Conservation (phyloP, 192 early-diverging fungal species). For the Entrophospora sp. region DNA sequence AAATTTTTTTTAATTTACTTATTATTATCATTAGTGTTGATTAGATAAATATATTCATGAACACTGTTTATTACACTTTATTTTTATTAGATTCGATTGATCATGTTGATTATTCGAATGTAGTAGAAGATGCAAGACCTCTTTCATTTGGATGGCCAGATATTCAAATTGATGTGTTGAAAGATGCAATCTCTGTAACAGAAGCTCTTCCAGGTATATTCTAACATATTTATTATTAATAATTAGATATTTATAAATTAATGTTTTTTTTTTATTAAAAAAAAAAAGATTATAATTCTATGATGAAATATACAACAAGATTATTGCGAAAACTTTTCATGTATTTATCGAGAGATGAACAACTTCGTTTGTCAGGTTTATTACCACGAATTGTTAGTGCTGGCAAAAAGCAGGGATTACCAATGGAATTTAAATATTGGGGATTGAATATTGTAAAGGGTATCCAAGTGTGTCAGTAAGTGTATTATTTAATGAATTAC, state of each 20-base stretch:
- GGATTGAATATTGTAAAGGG: slow-evolving; percentile 45
- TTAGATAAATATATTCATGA: too few relatives aligned
- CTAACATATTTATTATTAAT: neutral
- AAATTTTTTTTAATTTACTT: too few relatives aligned
- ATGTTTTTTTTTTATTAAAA: neutral
- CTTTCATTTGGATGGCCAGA: slow-evolving; percentile 63
- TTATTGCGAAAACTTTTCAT: slow-evolving; percentile 56
- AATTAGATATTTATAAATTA: neutral
- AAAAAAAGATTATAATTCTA: slow-evolving; percentile 45
- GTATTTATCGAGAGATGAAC: slow-evolving; percentile 56
- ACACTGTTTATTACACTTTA: neutral
- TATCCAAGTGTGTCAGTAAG: slow-evolving; percentile 43
- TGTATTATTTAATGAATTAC: too few relatives aligned
- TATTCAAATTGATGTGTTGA: slow-evolving; percentile 67
- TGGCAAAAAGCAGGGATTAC: slow-evolving; percentile 41
- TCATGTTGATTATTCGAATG: neutral
- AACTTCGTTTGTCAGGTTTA: slow-evolving; percentile 47
- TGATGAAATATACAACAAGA: slow-evolving; percentile 54
- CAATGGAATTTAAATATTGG: slow-evolving; percentile 48
- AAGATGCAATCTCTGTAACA: slow-evolving; percentile 62
- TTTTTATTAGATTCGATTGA: neutral
- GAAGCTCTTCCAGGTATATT: slow-evolving; percentile 59
- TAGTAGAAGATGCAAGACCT: slow-evolving; percentile 7
- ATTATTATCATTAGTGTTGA: too few relatives aligned
- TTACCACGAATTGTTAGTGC: slow-evolving; percentile 45